phyloP scores from a whole-genome alignment of 2,329 filamentous ascomycete genomes.

The Ophiostoma pallidulum region DNA sequence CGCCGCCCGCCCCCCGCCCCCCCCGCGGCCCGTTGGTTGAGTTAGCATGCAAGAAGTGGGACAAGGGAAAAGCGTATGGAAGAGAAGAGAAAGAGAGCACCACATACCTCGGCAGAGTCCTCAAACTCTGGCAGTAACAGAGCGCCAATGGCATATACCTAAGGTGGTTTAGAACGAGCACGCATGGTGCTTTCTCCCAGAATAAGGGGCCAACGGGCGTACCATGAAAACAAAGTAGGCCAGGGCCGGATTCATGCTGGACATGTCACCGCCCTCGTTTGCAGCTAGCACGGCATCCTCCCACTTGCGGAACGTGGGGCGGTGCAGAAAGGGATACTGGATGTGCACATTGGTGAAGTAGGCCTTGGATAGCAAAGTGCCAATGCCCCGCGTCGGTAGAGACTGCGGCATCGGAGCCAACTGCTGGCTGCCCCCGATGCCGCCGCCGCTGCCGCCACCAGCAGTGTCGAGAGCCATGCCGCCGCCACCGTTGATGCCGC shows the following conservation, averaged over 20 bases:
- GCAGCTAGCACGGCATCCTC: background rate
- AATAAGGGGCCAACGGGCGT: no score
- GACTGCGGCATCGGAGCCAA: background rate
- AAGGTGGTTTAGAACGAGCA: background rate
- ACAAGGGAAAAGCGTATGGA: no score
- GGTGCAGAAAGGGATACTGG: conserved; percentile 27
- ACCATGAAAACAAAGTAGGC: conserved; percentile 2
- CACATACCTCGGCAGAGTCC: no score
- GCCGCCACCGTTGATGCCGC: no score
- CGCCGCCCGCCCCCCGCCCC: no score
- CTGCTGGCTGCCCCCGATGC: background rate
- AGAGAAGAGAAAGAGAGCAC: no score
- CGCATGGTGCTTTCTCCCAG: no score
- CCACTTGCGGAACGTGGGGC: conserved; percentile 18
- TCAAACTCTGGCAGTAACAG: background rate
- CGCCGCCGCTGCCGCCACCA: background rate
- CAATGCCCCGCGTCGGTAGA: conserved; percentile 15
- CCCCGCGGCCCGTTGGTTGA: no score
- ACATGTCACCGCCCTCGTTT: no score
- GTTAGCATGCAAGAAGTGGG: no score
- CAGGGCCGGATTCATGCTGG: background rate
- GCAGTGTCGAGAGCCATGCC: background rate
- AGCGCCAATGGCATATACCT: conserved; percentile 5
- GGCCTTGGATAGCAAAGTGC: conserved; percentile 19
- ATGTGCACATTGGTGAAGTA: conserved; percentile 27